Conservation (phyloP, 495 filamentous ascomycete species). For the Neurospora tetrasperma region DNA sequence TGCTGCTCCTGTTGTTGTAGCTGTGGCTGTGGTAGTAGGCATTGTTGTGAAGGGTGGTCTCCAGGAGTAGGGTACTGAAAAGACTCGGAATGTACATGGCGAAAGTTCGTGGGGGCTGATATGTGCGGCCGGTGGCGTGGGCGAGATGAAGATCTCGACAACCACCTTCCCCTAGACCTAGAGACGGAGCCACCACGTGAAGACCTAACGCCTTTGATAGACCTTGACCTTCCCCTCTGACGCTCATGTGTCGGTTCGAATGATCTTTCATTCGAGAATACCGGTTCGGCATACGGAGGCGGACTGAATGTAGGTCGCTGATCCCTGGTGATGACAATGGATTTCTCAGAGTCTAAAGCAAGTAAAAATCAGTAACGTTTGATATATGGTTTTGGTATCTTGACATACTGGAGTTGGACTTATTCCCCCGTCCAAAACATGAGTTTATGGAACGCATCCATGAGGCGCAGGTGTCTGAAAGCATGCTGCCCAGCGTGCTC, state of each 20-base stretch:
- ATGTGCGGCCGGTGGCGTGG: constrained; percentile 34
- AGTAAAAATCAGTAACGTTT: neutral
- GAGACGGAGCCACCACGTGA: constrained; percentile 24
- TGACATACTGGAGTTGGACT: constrained; percentile 22
- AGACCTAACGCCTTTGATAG: constrained; percentile 23
- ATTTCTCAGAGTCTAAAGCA: constrained; percentile 11
- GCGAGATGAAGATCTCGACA: constrained; percentile 23
- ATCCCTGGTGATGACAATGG: constrained; percentile 26
- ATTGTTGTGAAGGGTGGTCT: constrained; percentile 9
- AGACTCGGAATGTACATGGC: constrained; percentile 38
- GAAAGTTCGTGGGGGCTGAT: constrained; percentile 39
- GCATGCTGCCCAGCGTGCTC: constrained; percentile 30
- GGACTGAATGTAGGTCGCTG: constrained; percentile 31
- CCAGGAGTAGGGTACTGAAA: constrained; percentile 32
- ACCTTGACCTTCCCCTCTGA: constrained; percentile 26
- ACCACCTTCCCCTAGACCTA: constrained; percentile 22
- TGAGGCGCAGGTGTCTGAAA: constrained; percentile 29
- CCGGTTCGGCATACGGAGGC: constrained; percentile 23
- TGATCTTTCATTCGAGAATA: constrained; percentile 17
- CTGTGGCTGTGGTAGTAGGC: neutral
- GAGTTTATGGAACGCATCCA: constrained; percentile 32
- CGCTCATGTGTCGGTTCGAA: constrained; percentile 17
- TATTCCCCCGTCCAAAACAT: constrained; percentile 33
- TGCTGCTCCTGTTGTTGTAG: constrained; percentile 7
- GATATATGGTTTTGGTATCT: neutral